Evolutionary conservation across 805 yeast genomes (phyloP), one percentile per base, ranked within the genome.

Genomic region (Candida anglica): DNA sequence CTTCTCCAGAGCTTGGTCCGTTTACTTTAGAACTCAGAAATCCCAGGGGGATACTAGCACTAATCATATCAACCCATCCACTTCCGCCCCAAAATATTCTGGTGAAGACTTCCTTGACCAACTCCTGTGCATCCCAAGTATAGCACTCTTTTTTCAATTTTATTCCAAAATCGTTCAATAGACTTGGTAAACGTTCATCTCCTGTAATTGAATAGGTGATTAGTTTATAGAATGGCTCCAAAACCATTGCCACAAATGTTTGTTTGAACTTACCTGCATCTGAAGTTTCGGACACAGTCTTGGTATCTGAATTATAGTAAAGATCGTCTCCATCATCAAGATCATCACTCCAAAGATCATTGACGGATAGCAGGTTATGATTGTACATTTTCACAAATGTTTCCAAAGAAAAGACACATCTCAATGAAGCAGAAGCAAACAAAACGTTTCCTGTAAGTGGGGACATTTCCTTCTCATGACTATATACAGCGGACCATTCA

Each of bases 181-280:
- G 52, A 3, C 38, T 36, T 7, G 69, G 50, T 13, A 86, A 50
- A 0, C 60, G 60, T 2, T 73, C 58, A 13, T 73, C 72, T 22
- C 71, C 65, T 0, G 86, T 68, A 8, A 91, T 49, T 0, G 84
- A 66, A 32, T 75, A 69, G 0, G 86, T 68, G 23, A 80, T 59
- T 6, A 89, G 52, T 52, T 91, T 89, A 60, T 88, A 91, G 9
- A 91, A 48, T 2, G 98, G 98, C 17, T 76, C 77, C 6, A 88
- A 58, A 6, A 93, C 69, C 45, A 87, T 82, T 28, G 69, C 63
- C 5, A 73, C 70, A 53, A 91, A 84, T 1, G 86, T 53, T 34
- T 76, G 26, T 46, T 60, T 27, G 31, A 40, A 20, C 33, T 40
- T 21, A 38, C 55, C 50, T n/a, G n/a, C n/a, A 19, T 39, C 52